Base-by-base conservation (phyloP, 805 yeast genomes). In the Saccharomycopsis amapae region DNA sequence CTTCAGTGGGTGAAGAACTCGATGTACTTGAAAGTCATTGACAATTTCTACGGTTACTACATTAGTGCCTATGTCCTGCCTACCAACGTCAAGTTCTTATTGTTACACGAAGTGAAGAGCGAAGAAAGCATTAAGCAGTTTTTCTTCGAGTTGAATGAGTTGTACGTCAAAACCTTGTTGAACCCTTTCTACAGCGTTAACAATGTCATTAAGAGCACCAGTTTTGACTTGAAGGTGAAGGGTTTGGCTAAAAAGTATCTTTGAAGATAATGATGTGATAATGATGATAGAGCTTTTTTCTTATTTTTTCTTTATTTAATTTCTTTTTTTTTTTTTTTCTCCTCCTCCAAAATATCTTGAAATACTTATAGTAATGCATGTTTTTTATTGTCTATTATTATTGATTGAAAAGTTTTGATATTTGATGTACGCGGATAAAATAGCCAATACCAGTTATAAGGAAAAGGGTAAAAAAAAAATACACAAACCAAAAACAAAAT, bases 51-150 rank as follows among this genome's bases (percentile, higher is more conserved):
- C 61, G 94, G 93, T 4, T 77, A 79, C 53, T 67, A 72, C 40
- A 76, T 90, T n/a, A 84, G 87, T 45, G 94, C 90, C 3, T 93
- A 79, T 59, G 72, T 90, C 34, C 86, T 96, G 0, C 88, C 88
- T 43, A 90, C 96, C 4, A 89, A 87, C 58, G 75, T 85, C 55
- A 87, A 87, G 60, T 76, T 90, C 52, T 63, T 93, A 18, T 71
- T 93, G 53, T 65, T 83, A 2, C 86, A 83, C 53, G 84, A 81
- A 47, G 59, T 71, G 19, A 67, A 67, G 41, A 69, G 53, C 37
- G 55, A 90, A 53, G 88, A 79, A 53, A 69, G 81, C 10, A 83
- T 89, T 15, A 78, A 81, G 53, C 90, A 83, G 59, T 89, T 93
- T 59, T 85, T 89, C 60, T 71, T 73, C 36, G 97, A 89, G 51